A percentile compares a stretch with the other conserved stretches of the same genome.
phyloP scores from a whole-genome alignment of 2,329 filamentous ascomycete species.

The Conoideocrella luteorostrata region DNA sequence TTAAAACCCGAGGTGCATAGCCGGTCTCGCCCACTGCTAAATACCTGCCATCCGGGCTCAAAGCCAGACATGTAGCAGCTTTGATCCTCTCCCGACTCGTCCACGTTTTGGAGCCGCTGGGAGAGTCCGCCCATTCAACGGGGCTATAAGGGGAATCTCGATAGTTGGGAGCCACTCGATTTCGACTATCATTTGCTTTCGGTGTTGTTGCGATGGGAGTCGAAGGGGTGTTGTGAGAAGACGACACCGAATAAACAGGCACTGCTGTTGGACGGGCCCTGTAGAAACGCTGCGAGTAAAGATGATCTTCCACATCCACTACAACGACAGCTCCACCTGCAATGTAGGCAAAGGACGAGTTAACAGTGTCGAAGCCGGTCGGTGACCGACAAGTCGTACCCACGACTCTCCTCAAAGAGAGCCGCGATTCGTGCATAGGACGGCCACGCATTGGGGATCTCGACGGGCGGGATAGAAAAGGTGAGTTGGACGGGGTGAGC shows the following conservation, averaged over 20 bases:
- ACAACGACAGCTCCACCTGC: constrained; percentile 92
- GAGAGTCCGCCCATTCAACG: constrained; percentile 55
- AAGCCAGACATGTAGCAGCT: constrained; percentile 81
- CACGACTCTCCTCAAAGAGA: constrained; percentile 78
- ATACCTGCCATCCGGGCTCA: constrained; percentile 81
- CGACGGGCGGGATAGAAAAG: constrained; percentile 54
- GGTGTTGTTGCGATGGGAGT: constrained; percentile 46
- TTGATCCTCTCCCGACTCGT: constrained; percentile 90
- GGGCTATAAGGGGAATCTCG: constrained; percentile 42
- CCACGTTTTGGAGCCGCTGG: constrained; percentile 61
- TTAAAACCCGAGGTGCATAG: constrained; percentile 82
- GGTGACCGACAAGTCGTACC: constrained; percentile 82
- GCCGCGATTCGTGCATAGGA: constrained; percentile 44
- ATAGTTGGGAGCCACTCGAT: constrained; percentile 40
- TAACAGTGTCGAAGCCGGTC: constrained; percentile 77
- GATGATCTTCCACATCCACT: constrained; percentile 66
- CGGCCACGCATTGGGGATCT: constrained; percentile 56
- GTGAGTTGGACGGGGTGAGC: constrained; percentile 72
- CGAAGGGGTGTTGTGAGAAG: constrained; percentile 44
- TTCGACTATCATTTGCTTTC: constrained; percentile 58
- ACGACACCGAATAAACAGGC: constrained; percentile 53
- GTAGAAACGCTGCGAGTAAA: constrained; percentile 77
- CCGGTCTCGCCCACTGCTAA: constrained; percentile 93
- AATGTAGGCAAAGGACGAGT: constrained; percentile 79
- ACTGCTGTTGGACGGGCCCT: constrained; percentile 73